These are phyloP conservation scores for Claviceps humidiphila DNA, from an alignment of 2,329 filamentous ascomycete genomes.

Conservation along the genomic window DNA sequence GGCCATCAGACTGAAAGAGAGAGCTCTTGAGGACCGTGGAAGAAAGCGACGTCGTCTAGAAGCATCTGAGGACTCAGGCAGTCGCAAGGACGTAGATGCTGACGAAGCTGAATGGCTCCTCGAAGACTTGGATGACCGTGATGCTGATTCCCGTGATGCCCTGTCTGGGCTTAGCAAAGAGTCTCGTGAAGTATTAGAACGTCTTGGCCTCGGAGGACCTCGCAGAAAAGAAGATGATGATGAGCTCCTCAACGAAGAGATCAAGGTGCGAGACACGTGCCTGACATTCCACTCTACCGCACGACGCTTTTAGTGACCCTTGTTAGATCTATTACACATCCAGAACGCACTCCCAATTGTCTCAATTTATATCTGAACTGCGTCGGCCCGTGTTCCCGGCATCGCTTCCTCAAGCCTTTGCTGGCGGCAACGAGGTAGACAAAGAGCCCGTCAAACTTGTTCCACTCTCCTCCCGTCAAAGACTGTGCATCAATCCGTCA, in stretches of 20 bases:
- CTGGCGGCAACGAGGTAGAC: constrained; percentile 13
- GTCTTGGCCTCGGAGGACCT: constrained; percentile 36
- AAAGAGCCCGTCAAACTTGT: constrained; percentile 56
- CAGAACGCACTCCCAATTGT: constrained; percentile 80
- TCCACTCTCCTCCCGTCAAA: constrained; percentile 74
- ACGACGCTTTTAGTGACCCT: constrained; percentile 16
- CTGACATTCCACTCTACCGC: constrained; percentile 2
- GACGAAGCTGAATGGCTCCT: constrained; percentile 62
- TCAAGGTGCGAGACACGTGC: constrained; percentile 41
- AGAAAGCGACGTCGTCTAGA: constrained; percentile 34
- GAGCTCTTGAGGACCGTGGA: constrained; percentile 38
- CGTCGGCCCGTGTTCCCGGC: constrained; percentile 65
- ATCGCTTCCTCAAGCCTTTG: constrained; percentile 40
- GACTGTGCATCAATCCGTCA: constrained; percentile 76
- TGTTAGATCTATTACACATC: constrained; percentile 75
- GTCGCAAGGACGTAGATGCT: constrained; percentile 19
- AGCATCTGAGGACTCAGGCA: constrained; percentile 12
- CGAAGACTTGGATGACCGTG: constrained; percentile 49
- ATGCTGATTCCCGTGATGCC: constrained; percentile 21
- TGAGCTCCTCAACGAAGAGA: constrained; percentile 44
- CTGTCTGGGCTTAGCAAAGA: constrained; percentile 56
- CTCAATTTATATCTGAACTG: constrained; percentile 76
- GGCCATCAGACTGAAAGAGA: constrained; percentile 49
- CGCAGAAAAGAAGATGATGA: constrained; percentile 25
- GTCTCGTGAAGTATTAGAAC: constrained; percentile 60